Evolutionary conservation across 2,329 filamentous ascomycete species (phyloP), one percentile per base, ranked within the genome.

Genomic region (Trichoderma pleuroti): DNA sequence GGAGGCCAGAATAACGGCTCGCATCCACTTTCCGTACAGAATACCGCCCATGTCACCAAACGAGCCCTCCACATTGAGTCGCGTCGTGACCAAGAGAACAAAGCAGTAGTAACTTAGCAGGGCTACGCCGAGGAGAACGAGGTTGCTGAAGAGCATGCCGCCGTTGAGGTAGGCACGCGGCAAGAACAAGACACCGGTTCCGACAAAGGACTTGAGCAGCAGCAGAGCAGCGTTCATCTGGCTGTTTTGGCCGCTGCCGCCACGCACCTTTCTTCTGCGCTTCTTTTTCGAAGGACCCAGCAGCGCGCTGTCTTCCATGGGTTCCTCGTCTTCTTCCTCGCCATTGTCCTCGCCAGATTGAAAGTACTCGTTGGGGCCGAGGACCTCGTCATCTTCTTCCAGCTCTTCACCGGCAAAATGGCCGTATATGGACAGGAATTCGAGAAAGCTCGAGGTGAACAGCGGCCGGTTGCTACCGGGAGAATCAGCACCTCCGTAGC

Each of bases 391-490:
- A 76, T 98, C 96, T 81, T 99, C 96, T 79, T 98, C 94, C 14
- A 99, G 87, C 78, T 97, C 92, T 81, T 99, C 96, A 81, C 96
- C 96, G 2, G 96, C 96, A 79, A 99, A 99, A 82, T 99, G 96
- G 5, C 96, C 96, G 76, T 98, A 99, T 34, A 99, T 87, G 9
- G 93, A 94, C 64, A 99, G 80, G 76, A 99, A 99, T 80, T 99
- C 97, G 72, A 99, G 88, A 79, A 99, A 99, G 81, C 92, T 99
- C 74, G 88, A 94, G 0, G 96, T 98, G 71, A 97, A 90, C 36
- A 97, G 85, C 72, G 89, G 88, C 75, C 77, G 77, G 18, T 76
- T 74, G 0, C 73, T 73, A 16, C 71, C 72, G 14, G 81, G 76
- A 78, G 80, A 80, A 78, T 73, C 76, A 72, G 74, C 74, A 66